Evolutionary conservation across 441 rosid species (phyloP), one percentile per base, ranked within the genome.

Genomic region (Syzygium syzygioides): DNA sequence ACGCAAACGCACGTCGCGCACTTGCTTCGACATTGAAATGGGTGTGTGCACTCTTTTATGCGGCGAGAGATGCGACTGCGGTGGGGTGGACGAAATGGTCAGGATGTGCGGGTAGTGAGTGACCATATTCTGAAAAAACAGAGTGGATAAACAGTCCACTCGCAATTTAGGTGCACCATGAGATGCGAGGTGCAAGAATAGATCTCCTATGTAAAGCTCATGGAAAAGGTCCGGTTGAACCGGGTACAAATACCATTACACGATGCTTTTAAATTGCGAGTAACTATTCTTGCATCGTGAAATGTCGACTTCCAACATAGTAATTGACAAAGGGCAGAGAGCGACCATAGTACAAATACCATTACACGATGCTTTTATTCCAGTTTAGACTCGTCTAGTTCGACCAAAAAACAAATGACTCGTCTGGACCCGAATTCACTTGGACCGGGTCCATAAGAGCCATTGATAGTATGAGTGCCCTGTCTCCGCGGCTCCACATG

Each of bases 391-490:
- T 76, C 6, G 17, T 45, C 48, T 45, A 45, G 48, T 45, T 45
- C 48, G 48, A 45, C 48, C 48, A 45, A 45, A 45, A 45, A 45
- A 7, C 48, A 45, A 45, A 45, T 45, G n/a, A 23, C n/a, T 76
- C 12, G 17, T 37, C 1, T 37, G 0, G 17, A 68, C 28, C 0
- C 4, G 2, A 71, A 71, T 71, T 34, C 80, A 11, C 0, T 0
- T 1, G 1, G 2, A 34, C 20, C 2, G 4, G 6, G 0, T 71
- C 0, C 6, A 71, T 71, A 1, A 6, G 0, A 76, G n/a, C 1
- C n/a, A 37, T 41, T 41, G 0, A 23, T 6, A 12, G 2, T 23
- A 23, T 20, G 1, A 3, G 0, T 37, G 6, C 0, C 0, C 23
- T 2, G 4, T 23, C 1, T 37, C 26, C 4, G 4, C 11, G 0